Conservation (phyloP, 192 early-diverging fungal genomes). For the Geranomyces michiganensis region DNA sequence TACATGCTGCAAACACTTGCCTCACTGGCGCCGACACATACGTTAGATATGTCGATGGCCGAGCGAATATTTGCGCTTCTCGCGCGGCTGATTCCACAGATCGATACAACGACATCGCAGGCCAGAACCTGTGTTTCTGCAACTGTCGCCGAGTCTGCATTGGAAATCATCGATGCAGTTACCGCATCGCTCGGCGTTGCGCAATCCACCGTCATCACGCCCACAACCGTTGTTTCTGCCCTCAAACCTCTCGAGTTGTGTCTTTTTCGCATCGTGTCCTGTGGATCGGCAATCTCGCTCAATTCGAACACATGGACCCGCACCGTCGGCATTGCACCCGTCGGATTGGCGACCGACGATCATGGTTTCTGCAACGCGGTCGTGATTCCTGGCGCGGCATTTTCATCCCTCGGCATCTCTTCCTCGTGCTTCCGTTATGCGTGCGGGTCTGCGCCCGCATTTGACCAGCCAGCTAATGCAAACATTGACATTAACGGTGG, state of each 20-base stretch:
- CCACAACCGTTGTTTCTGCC: neutral
- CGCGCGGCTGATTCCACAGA: neutral
- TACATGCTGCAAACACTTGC: constrained; percentile 15
- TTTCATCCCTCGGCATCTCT: neutral
- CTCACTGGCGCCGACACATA: neutral
- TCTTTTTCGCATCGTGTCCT: neutral
- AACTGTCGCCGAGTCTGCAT: neutral
- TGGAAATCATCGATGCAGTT: neutral
- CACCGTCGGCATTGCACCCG: neutral
- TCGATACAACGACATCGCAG: neutral
- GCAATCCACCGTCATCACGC: neutral
- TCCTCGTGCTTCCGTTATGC: constrained; percentile 7
- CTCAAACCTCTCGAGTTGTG: neutral
- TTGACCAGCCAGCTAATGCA: neutral
- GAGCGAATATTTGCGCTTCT: neutral
- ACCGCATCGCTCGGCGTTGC: neutral
- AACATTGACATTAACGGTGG: neutral
- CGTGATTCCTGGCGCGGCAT: constrained; percentile 4
- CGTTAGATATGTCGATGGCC: neutral
- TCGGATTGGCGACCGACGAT: neutral
- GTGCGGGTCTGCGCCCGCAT: neutral
- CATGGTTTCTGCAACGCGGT: constrained; percentile 7
- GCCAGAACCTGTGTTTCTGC: neutral
- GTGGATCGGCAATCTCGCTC: neutral
- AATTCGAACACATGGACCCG: neutral